Evolutionary conservation across 306 rosid genomes (phyloP).

Genomic region (Citrullus colocynthis): DNA sequence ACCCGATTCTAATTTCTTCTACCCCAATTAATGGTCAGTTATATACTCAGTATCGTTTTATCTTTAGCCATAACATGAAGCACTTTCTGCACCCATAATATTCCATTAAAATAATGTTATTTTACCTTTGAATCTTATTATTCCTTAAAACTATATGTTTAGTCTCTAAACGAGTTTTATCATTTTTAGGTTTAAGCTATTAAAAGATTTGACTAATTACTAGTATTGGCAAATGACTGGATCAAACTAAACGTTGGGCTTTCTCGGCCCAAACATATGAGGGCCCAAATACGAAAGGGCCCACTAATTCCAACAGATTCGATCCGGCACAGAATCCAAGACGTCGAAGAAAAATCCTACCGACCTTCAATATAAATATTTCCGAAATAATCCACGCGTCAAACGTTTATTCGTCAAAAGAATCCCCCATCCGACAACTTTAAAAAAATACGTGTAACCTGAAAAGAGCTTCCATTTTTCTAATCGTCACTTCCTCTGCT

Average conservation of each 20-base stretch:
- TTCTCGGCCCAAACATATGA: neutral
- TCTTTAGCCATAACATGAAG: no score
- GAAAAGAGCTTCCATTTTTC: neutral
- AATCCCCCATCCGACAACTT: neutral
- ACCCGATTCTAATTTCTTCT: no score
- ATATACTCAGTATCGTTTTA: no score
- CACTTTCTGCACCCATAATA: no score
- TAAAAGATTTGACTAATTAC: no score
- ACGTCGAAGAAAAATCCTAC: neutral
- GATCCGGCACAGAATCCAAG: neutral
- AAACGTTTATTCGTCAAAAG: neutral
- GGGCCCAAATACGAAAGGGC: neutral
- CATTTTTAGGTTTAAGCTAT: no score
- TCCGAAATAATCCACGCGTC: neutral
- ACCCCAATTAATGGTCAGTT: no score
- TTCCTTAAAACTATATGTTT: no score
- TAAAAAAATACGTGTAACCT: neutral
- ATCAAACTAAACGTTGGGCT: neutral
- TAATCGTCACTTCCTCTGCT: neutral
- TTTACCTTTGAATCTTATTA: no score
- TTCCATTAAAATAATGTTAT: no score
- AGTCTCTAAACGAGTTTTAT: no score
- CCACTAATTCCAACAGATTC: neutral
- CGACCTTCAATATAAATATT: neutral
- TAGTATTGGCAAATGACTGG: no score